A percentile compares a stretch with the other conserved stretches of the same genome.
Evolutionary conservation across 2,329 filamentous ascomycete genomes (phyloP).

Genomic region (Penicillium occitanis): DNA sequence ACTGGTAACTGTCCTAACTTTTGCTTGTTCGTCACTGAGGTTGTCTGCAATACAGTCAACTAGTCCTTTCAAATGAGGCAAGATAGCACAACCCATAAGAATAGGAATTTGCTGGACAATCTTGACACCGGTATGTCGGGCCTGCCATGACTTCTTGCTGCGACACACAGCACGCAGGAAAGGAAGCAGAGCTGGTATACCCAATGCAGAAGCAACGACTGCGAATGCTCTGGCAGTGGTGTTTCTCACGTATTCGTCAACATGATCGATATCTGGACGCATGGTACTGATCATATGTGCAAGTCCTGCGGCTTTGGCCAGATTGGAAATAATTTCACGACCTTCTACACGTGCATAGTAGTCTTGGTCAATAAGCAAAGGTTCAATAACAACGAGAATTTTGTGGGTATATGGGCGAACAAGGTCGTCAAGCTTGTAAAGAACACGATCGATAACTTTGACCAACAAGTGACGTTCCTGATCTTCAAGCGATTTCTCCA

Average conservation of each 20-base stretch:
- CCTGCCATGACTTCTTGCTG: conserved; percentile 99
- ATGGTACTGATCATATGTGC: conserved; percentile 99
- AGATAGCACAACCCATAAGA: conserved; percentile 93
- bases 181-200: conserved; percentile 90
- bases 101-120: conserved; percentile 99
- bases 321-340: conserved; percentile 97
- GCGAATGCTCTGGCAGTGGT: conserved; percentile 96
- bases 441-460: conserved; percentile 97
- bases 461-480: conserved; percentile 97
- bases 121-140: conserved; percentile 95
- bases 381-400: conserved; percentile 97
- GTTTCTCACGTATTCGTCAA: conserved; percentile 97
- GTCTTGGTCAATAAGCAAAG: conserved; percentile 97
- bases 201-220: conserved; percentile 91
- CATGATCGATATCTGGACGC: conserved; percentile 97
- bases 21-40: conserved; percentile 95
- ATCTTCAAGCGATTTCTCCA: conserved; percentile 97
- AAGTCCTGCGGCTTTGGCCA: conserved; percentile 92
- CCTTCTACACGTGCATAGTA: conserved; percentile 98
- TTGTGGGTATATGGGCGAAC: conserved; percentile 97
- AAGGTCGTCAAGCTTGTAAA: conserved; percentile 97
- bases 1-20: conserved; percentile 93
- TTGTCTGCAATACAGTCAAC: conserved; percentile 97
- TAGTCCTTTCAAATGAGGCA: conserved; percentile 91
- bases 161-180: conserved; percentile 94